Base-by-base conservation (phyloP, 73 alveolate species). In the Uronychia setigera region DNA sequence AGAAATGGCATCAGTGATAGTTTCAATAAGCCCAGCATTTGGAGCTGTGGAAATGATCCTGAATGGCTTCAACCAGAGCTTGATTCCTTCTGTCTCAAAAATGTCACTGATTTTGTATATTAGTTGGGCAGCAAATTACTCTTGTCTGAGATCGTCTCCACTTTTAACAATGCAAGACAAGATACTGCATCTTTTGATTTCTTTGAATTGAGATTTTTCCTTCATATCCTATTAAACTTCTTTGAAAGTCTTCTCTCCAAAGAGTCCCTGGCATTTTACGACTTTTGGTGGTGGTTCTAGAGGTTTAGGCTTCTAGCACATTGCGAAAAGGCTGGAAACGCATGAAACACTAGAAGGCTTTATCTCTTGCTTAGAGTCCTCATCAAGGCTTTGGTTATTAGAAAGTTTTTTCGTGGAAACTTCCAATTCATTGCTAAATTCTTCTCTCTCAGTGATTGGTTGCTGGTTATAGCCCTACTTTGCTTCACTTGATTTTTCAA, bases 141-240 rank as follows among this genome's bases (percentile, higher is more conserved):
- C 98, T 92, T 95, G 94, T 77, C 95, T 88, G 58, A 94, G 80
- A 78, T 94, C 95, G 83, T 94, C 98, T 32, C 94, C 94, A 80
- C 96, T 92, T 88, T 94, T 94, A 27, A 94, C 93, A 1, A 94
- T 94, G 59, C 93, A 87, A 13, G 95, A 77, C 31, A 94, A 89
- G 33, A 87, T 60, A 29, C 87, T 92, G 90, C 92, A 95, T 9
- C 94, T 86, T 75, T 84, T 83, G 29, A 93, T 77, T 77, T 74
- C 60, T 35, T 96, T 95, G 87, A 84, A 95, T 57, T 86, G 96
- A 1, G 96, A 90, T 58, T 83, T 88, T 77, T 91, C 82, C 35
- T 89, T 87, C 60, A 96, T 86, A 57, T 98, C 93, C 31, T 90
- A 89, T 33, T 85, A 81, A 60, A 90, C 95, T 67, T 95, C 87